Evolutionary conservation across 768 basidiomycete species (phyloP).

Genomic region (Naematelia aurantialba): DNA sequence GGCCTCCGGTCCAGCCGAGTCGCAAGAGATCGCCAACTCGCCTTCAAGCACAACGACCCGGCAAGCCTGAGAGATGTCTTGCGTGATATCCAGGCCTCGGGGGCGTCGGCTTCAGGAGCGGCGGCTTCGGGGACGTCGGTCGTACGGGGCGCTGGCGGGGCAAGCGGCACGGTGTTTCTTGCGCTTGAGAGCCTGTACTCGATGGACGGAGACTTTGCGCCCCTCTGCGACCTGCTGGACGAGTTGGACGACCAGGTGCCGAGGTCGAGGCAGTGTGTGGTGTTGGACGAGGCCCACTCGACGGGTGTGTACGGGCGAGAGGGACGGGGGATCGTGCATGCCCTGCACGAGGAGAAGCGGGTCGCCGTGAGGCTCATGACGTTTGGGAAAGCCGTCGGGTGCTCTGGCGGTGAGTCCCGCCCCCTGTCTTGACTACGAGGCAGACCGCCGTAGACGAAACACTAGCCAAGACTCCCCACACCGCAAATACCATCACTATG

Average conservation of each 20-base stretch:
- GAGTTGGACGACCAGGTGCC: conserved; percentile 58
- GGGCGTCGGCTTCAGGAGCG: too few species aligned
- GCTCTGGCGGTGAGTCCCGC: conserved; percentile 76
- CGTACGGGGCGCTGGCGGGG: neutral
- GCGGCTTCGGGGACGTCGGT: too few species aligned
- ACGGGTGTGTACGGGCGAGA: conserved; percentile 81
- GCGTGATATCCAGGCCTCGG: conserved; percentile 41
- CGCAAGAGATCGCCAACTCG: conserved; percentile 50
- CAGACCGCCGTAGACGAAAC: too few species aligned
- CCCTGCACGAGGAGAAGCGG: conserved; percentile 62
- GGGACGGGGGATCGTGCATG: conserved; percentile 70
- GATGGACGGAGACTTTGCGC: conserved; percentile 92
- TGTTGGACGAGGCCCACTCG: conserved; percentile 92
- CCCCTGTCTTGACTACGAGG: too few species aligned
- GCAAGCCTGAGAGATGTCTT: conserved; percentile 56
- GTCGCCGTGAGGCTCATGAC: conserved; percentile 79
- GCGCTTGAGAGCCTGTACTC: conserved; percentile 86
- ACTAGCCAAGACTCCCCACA: too few species aligned
- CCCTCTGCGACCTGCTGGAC: conserved; percentile 64
- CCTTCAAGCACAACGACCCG: conserved; percentile 72
- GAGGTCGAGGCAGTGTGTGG: conserved; percentile 62
- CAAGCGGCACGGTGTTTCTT: conserved; percentile 59
- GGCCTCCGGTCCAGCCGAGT: conserved; percentile 67
- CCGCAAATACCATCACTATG: too few species aligned
- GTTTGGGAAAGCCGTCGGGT: conserved; percentile 86